Evolutionary conservation across 1,284 basidiomycete species (phyloP).

Genomic region (Puccinia sorghi): DNA sequence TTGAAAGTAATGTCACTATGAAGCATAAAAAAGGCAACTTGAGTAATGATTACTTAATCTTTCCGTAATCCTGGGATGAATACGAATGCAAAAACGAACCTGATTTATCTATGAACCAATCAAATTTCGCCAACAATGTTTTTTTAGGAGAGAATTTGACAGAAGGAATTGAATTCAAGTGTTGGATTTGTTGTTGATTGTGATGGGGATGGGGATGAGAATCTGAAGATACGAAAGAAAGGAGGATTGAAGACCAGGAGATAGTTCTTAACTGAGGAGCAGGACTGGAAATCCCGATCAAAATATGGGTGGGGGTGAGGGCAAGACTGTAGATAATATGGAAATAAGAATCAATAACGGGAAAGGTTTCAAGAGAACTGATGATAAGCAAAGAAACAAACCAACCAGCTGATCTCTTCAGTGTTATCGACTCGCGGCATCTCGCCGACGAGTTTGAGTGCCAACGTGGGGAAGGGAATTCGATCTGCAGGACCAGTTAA

Average conservation of each 20-base stretch:
- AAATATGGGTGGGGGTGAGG: conserved; percentile 18
- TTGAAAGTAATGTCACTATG: not conserved
- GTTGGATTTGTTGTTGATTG: not conserved
- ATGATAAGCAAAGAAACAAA: not conserved
- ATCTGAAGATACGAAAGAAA: not conserved
- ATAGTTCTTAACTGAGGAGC: conserved; percentile 27
- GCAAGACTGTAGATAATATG: conserved; percentile 15
- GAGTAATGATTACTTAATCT: not conserved
- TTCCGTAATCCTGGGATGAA: not conserved
- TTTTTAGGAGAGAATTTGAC: not conserved
- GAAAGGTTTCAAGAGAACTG: not conserved
- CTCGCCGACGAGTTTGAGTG: conserved; percentile 26
- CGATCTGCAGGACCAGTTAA: conserved; percentile 45
- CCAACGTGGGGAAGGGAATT: conserved; percentile 42
- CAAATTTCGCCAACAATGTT: conserved; percentile 11
- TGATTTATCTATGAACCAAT: conserved; percentile 48
- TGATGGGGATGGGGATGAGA: not conserved
- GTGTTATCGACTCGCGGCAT: not conserved
- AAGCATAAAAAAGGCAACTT: not conserved
- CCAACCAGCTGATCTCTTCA: conserved; percentile 43
- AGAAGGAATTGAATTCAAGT: not conserved
- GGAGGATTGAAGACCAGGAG: conserved; percentile 22
- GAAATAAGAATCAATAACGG: not conserved
- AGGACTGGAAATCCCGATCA: conserved; percentile 29
- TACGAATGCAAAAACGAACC: conserved; percentile 21